Percentiles rank a stretch among this genome's conserved stretches.
Evolutionary conservation across 2,329 filamentous ascomycete genomes (phyloP).

Genomic region (Exutisphaerella laricina): DNA sequence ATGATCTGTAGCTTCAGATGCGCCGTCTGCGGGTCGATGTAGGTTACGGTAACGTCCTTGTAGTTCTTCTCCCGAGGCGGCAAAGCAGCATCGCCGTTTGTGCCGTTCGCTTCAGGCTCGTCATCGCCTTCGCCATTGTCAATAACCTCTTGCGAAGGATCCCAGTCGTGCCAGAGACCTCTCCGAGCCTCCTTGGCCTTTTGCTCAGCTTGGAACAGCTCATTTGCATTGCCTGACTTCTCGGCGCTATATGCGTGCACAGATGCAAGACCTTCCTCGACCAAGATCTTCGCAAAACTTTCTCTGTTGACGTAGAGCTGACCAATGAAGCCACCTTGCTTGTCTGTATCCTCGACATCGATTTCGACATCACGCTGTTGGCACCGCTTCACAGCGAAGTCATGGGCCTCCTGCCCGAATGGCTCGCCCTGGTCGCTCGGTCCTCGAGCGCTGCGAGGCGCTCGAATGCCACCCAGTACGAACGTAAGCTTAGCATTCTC

Average conservation of each 20-base stretch:
- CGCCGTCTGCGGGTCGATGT: conserved; percentile 70
- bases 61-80: conserved; percentile 74
- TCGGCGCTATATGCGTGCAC: conserved; percentile 95
- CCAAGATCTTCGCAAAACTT: conserved; percentile 86
- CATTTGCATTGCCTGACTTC: conserved; percentile 81
- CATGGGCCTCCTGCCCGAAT: conserved; percentile 89
- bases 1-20: conserved; percentile 89
- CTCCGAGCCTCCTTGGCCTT: conserved; percentile 83
- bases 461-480: conserved; percentile 87
- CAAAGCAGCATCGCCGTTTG: conserved; percentile 45
- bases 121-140: conserved; percentile 42
- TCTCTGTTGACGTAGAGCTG: conserved; percentile 90
- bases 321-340: conserved; percentile 95
- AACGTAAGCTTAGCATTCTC: conserved; percentile 94
- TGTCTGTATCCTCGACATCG: conserved; percentile 90
- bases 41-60: conserved; percentile 86
- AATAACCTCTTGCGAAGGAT: conserved; percentile 76
- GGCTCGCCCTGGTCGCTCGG: conserved; percentile 79
- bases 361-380: conserved; percentile 95
- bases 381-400: conserved; percentile 80
- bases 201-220: conserved; percentile 82
- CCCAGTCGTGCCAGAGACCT: conserved; percentile 90
- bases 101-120: conserved; percentile 42
- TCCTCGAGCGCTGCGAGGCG: conserved; percentile 77
- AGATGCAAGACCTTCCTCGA: conserved; percentile 88